Evolutionary conservation across 2,329 filamentous ascomycete genomes (phyloP), one percentile per base, ranked within the genome.

Genomic region (Verticillium albo-atrum): DNA sequence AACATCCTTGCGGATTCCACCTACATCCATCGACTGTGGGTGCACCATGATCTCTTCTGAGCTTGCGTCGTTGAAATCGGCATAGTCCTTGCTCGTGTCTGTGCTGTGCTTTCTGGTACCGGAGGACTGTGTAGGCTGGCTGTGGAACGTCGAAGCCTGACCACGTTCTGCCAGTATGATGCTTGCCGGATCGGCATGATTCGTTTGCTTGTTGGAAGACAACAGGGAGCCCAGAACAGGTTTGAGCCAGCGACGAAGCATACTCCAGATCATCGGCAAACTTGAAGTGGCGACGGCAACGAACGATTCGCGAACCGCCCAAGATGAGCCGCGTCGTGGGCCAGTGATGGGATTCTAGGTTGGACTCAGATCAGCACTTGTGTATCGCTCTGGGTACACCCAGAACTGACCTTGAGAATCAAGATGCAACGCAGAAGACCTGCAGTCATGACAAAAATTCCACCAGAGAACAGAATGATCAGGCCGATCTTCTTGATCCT

Each of bases 371-470:
- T 17, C 1, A 10, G 7, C 26, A 9, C 6, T 32, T 20, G 4
- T 20, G 2, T 3, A 15, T 2, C 3, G 1, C n/a, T 15, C 9
- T 10, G 60, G 68, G 60, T 63, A 70, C 69, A n/a, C n/a, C n/a
- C 42, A 61, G 61, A 32, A 14, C 30, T 32, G 9, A 32, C 30
- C 30, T 32, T 32, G 59, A 68, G 63, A n/a, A 71, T 66, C 30
- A 71, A 65, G 3, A 67, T 63, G 15, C 67, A 68, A 23, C 74
- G 71, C 7, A 78, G 63, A 47, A 74, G 73, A 17, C 73, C 75
- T 26, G 72, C 72, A n/a, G 74, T 69, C 2, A 75, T 73, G 35
- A 78, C 74, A 17, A 78, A 76, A 10, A 77, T 59, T 1, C 75
- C 75, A 12, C 73, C 73, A 4, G 74, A 71, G 28, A 78, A 76